A percentile compares a stretch with the other conserved stretches of the same genome.
Conservation (phyloP, 2,329 filamentous ascomycete species). For the Diaporthe australafricana region DNA sequence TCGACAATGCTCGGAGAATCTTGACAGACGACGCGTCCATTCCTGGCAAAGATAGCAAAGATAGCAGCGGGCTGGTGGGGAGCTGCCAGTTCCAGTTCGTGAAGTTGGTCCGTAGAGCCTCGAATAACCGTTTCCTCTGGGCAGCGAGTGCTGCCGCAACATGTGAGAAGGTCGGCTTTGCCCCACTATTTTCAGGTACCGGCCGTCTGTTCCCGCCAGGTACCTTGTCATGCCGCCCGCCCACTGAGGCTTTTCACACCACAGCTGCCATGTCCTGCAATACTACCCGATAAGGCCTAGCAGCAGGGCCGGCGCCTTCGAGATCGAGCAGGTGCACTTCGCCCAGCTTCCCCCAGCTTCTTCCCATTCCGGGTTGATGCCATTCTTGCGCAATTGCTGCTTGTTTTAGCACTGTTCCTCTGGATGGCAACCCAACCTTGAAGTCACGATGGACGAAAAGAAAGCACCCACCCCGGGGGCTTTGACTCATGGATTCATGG, state of each 20-base stretch:
- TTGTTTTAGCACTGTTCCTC: constrained; percentile 23
- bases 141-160: constrained; percentile 1
- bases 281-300: constrained; percentile 23
- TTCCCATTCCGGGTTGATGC: constrained; percentile 29
- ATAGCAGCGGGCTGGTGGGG: constrained; percentile 13
- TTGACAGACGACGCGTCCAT: background rate
- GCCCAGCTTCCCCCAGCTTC: constrained; percentile 24
- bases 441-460: constrained; percentile 23
- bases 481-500: constrained; percentile 29
- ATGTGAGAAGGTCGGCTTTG: constrained; percentile 1
- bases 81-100: background rate
- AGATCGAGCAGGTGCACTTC: background rate
- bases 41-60: constrained; percentile 1
- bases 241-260: background rate
- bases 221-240: background rate
- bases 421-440: constrained; percentile 23
- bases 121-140: constrained; percentile 20
- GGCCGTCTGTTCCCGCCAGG: constrained; percentile 27
- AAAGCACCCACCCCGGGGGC: constrained; percentile 2
- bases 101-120: constrained; percentile 15
- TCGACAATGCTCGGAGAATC: constrained; percentile 15
- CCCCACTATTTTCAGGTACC: constrained; percentile 33
- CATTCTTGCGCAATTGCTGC: constrained; percentile 29
- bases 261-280: background rate
- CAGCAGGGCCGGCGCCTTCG: background rate